Evolutionary conservation across 2,329 filamentous ascomycete genomes (phyloP), one percentile per base, ranked within the genome.

Genomic region (Biscogniauxia sp.): DNA sequence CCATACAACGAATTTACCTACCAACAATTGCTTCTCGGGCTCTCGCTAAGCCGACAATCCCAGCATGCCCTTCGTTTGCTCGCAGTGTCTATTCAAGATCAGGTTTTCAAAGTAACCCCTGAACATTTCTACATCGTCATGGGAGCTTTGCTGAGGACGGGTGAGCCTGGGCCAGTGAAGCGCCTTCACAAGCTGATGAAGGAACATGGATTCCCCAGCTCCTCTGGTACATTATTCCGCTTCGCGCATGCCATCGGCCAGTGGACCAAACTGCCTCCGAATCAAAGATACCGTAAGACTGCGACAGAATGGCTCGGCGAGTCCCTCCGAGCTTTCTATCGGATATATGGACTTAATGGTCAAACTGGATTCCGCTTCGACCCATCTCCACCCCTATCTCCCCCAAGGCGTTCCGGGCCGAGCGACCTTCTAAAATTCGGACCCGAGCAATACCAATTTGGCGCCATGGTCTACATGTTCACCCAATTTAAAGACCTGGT

Each of bases 111-210:
- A 17, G 78, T 83, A 2, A 77, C 75, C 0, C 67, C 77, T 1
- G 75, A 80, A 20, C 84, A 86, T 68, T 86, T 81, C 66, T 72
- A 80, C 28, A 77, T 82, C 25, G 78, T 87, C 56, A 84, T 86
- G 79, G 74, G 78, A 17, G 80, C 79, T 20, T 81, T 83, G 61
- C 74, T 84, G 52, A 76, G 77, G 20, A 79, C 72, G 5, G 75
- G 76, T 5, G 78, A 85, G 60, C 74, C 77, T 2, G 65, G 67
- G n/a, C 66, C 79, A 32, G 78, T 80, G 2, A 71, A 77, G 51
- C 72, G 74, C 20, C 75, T 84, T 41, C 73, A 78, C 62, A 65
- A 71, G 15, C 70, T 81, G 53, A 79, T 86, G 75, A 68, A 76
- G 53, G 69, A 77, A 50, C 72, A 75, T 23, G 75, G 78, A 11